These are phyloP conservation scores for Hypoxylon crocopeplum DNA, from an alignment of 495 filamentous ascomycete genomes.

Conservation along the genomic window DNA sequence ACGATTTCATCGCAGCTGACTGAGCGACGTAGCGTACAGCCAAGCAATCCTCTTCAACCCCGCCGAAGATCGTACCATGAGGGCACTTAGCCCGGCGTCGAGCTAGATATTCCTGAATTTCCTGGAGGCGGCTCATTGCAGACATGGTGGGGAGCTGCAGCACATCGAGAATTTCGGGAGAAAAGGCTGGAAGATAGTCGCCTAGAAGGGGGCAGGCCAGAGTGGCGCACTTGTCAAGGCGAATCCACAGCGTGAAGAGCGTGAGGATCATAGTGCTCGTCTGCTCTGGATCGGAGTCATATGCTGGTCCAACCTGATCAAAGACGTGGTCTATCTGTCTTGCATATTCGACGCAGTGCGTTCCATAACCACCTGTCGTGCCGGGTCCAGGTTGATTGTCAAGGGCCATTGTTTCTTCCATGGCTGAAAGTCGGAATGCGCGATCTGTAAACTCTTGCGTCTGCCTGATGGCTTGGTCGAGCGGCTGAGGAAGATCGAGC, in stretches of 20 bases:
- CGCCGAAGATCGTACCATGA: conserved; percentile 52
- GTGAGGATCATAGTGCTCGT: conserved; percentile 53
- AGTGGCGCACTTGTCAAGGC: conserved; percentile 46
- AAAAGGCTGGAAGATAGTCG: conserved; percentile 48
- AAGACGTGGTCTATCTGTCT: conserved; percentile 48
- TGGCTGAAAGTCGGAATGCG: conserved; percentile 22
- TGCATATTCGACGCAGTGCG: conserved; percentile 46
- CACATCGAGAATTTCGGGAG: conserved; percentile 55
- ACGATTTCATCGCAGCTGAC: conserved; percentile 36
- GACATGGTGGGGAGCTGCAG: conserved; percentile 50
- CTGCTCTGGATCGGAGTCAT: conserved; percentile 53
- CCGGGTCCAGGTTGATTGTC: neutral
- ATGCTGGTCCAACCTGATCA: conserved; percentile 41
- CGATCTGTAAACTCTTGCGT: conserved; percentile 25
- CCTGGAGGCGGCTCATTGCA: conserved; percentile 57
- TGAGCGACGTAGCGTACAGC: conserved; percentile 52
- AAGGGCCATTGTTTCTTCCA: conserved; percentile 9
- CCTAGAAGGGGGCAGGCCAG: conserved; percentile 43
- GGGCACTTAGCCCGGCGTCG: conserved; percentile 27
- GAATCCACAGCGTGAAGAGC: conserved; percentile 53
- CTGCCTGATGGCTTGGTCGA: conserved; percentile 26
- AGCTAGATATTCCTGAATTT: conserved; percentile 56
- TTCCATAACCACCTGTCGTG: neutral
- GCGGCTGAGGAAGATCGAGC: conserved; percentile 24
- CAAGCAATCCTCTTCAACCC: conserved; percentile 48